These are phyloP conservation scores for Lindgomyces ingoldianus DNA, from an alignment of 495 filamentous ascomycete genomes.

Conservation along the genomic window DNA sequence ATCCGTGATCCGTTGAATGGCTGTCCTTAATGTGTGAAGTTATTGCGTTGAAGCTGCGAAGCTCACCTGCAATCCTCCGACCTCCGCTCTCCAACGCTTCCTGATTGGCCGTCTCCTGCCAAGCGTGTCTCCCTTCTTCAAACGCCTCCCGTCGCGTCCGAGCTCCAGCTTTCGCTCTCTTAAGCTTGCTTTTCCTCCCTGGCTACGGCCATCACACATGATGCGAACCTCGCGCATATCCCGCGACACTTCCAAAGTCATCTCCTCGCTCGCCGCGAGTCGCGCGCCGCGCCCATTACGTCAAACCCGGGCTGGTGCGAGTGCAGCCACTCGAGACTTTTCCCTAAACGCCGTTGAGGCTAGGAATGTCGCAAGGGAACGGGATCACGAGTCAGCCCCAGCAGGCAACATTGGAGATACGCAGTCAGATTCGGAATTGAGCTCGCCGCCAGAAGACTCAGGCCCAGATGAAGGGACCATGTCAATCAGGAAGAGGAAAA, in stretches of 20 bases:
- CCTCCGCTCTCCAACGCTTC: neutral
- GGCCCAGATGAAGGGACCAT: constrained; percentile 3
- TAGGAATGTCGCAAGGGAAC: constrained; percentile 12
- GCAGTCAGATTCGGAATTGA: constrained; percentile 28
- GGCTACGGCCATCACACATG: constrained; percentile 5
- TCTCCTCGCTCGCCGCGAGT: constrained; percentile 53
- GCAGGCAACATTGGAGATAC: neutral
- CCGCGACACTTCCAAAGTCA: constrained; percentile 57
- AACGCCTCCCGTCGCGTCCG: constrained; percentile 10
- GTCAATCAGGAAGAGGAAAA: constrained; percentile 27
- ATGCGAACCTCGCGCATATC: constrained; percentile 67
- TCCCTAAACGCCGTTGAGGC: constrained; percentile 24
- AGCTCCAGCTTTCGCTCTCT: constrained; percentile 7
- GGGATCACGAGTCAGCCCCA: constrained; percentile 13
- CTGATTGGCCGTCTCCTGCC: too few relatives aligned
- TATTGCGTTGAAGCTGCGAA: neutral
- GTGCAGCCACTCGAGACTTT: constrained; percentile 21
- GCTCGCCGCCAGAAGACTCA: constrained; percentile 19
- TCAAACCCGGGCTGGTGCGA: constrained; percentile 23
- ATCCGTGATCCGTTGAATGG: constrained; percentile 4
- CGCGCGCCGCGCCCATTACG: constrained; percentile 40
- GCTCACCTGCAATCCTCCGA: neutral
- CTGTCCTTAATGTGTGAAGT: constrained; percentile 5
- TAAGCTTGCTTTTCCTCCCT: constrained; percentile 7
- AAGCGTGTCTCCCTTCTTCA: too few relatives aligned